Conservation (phyloP, 495 filamentous ascomycete genomes). For the Aspergillus sclerotioniger region DNA sequence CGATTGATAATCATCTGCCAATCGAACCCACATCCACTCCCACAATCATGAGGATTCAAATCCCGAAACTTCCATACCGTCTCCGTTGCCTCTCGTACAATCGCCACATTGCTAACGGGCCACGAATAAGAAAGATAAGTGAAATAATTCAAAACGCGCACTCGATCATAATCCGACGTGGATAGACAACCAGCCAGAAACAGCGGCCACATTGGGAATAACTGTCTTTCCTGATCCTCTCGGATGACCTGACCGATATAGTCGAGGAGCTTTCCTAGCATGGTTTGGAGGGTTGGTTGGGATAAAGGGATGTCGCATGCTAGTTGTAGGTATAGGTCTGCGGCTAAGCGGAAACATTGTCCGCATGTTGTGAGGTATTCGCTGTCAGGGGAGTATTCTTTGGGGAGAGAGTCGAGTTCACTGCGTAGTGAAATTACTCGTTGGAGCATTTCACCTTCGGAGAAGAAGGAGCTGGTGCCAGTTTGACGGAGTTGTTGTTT, state of each 20-base stretch:
- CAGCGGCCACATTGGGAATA: conserved; percentile 10
- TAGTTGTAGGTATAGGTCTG: conserved; percentile 2
- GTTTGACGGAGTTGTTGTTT: conserved; percentile 4
- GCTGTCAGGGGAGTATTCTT: background rate
- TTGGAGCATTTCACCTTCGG: background rate
- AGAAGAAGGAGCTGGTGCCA: background rate
- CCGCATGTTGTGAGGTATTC: conserved; percentile 9
- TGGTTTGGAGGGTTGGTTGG: background rate
- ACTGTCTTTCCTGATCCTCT: conserved; percentile 6
- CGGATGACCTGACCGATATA: conserved; percentile 3
- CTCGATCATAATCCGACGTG: conserved; percentile 1
- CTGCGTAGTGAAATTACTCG: conserved; percentile 3
- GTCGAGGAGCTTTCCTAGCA: background rate
- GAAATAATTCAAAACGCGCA: conserved; percentile 5
- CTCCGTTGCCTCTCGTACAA: conserved; percentile 15
- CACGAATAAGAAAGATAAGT: conserved; percentile 1
- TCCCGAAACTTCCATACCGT: conserved; percentile 21
- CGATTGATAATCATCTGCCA: conserved; percentile 5
- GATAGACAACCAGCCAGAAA: conserved; percentile 7
- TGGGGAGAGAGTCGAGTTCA: background rate
- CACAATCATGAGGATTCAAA: conserved; percentile 1
- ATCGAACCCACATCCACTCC: conserved; percentile 5
- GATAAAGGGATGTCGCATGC: conserved; percentile 3
- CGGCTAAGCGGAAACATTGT: conserved; percentile 5
- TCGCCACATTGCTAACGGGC: conserved; percentile 1